Conservation (phyloP, 495 filamentous ascomycete genomes). For the Talaromyces stipitatus region DNA sequence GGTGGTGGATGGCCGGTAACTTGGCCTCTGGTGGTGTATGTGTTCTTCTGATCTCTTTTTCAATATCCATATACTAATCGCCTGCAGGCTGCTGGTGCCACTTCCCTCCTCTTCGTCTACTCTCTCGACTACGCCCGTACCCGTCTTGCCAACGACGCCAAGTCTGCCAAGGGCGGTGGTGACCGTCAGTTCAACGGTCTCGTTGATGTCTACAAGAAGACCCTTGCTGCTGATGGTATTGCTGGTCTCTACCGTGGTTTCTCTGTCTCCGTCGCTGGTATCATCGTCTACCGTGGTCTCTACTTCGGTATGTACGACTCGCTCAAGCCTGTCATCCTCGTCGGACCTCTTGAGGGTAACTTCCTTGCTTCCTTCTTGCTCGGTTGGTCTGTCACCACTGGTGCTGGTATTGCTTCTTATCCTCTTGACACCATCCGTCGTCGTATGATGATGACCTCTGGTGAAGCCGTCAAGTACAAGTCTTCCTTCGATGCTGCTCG, state of each 20-base stretch:
- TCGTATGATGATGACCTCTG: constrained; percentile 99
- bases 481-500: constrained; percentile 86
- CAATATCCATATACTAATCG: constrained; percentile 17
- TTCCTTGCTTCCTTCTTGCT: constrained; percentile 98
- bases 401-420: constrained; percentile 99
- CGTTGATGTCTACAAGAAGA: constrained; percentile 99
- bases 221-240: constrained; percentile 94
- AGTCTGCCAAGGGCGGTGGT: constrained; percentile 91
- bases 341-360: constrained; percentile 88
- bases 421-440: constrained; percentile 99
- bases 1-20: constrained; percentile 99
- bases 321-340: constrained; percentile 95
- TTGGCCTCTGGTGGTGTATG: constrained; percentile 99
- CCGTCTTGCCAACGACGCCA: constrained; percentile 99
- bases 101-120: constrained; percentile 99
- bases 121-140: constrained; percentile 99
- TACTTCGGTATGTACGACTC: constrained; percentile 99
- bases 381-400: constrained; percentile 99
- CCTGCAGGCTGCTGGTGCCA: constrained; percentile 89
- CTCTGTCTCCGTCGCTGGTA: constrained; percentile 96
- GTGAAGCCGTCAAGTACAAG: constrained; percentile 97
- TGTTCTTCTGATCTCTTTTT: constrained; percentile 13
- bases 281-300: constrained; percentile 99
- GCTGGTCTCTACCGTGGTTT: constrained; percentile 99
- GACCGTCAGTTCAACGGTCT: constrained; percentile 99